Evolutionary conservation across 352 stramenopile species (phyloP).

Genomic region (Achlya hypogyna): DNA sequence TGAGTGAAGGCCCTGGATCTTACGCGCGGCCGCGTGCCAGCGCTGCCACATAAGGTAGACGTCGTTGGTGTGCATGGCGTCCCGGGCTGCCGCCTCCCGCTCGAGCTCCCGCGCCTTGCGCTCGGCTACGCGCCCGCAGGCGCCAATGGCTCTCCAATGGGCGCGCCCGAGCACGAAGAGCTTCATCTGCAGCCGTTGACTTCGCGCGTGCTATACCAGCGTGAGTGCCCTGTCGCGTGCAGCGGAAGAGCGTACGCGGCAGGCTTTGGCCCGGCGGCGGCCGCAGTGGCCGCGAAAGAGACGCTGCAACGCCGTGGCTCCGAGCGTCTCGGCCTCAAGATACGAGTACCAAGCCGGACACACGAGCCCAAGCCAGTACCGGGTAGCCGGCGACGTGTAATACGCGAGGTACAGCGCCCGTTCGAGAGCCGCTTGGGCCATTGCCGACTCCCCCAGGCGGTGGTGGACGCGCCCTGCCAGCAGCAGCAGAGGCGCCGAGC

Average conservation of each 20-base stretch:
- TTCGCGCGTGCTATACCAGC: neutral
- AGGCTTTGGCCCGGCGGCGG: neutral
- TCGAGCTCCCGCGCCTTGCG: neutral
- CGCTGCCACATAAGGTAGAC: slow-evolving; percentile 29
- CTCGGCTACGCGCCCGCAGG: neutral
- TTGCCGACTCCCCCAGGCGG: slow-evolving; percentile 28
- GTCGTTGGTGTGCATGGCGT: slow-evolving; percentile 37
- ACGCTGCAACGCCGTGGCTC: slow-evolving; percentile 30
- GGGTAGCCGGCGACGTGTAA: slow-evolving; percentile 29
- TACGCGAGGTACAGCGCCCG: slow-evolving; percentile 37
- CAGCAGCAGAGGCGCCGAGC: slow-evolving; percentile 29
- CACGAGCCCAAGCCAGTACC: slow-evolving; percentile 35
- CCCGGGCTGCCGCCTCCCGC: slow-evolving; percentile 31
- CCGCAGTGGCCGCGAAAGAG: slow-evolving; percentile 10
- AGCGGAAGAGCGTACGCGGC: neutral
- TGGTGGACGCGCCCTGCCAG: slow-evolving; percentile 34
- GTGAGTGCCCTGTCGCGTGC: neutral
- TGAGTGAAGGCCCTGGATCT: slow-evolving; percentile 45
- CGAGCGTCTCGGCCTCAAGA: slow-evolving; percentile 34
- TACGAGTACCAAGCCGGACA: slow-evolving; percentile 35
- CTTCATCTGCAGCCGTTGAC: neutral
- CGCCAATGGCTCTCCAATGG: neutral
- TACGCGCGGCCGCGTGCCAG: slow-evolving; percentile 32
- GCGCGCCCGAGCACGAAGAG: too few species aligned
- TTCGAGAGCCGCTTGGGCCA: slow-evolving; percentile 26